phyloP scores from a whole-genome alignment of 805 yeast species.

The Zygoascus flipseniorum region DNA sequence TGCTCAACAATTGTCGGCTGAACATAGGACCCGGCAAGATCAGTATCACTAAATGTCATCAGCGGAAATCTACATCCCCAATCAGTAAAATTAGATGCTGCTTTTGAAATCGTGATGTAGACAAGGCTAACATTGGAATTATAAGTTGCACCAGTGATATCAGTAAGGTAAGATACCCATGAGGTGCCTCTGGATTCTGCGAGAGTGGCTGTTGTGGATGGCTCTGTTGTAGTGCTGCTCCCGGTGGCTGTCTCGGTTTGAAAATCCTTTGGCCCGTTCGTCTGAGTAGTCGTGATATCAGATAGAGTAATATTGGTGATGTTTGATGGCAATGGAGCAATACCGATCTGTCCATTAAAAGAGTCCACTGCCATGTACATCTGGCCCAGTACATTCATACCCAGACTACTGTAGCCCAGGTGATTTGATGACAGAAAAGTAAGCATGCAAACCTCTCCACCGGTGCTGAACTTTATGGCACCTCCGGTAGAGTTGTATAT shows the following conservation, averaged over 20 bases:
- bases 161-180: neutral
- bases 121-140: slow-evolving; percentile 5
- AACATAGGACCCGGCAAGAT: neutral
- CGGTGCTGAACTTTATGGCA: slow-evolving; percentile 11
- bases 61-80: slow-evolving; percentile 8
- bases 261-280: neutral
- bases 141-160: neutral
- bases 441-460: slow-evolving; percentile 16
- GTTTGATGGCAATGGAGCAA: slow-evolving; percentile 9
- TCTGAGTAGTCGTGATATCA: neutral
- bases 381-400: slow-evolving; percentile 12
- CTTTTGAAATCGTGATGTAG: neutral
- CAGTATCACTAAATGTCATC: slow-evolving; percentile 4
- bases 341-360: slow-evolving; percentile 13
- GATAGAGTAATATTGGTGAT: neutral
- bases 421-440: slow-evolving; percentile 12
- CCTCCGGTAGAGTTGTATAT: slow-evolving; percentile 10
- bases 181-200: neutral
- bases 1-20: neutral
- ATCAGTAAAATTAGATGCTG: slow-evolving; percentile 2
- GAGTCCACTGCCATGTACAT: slow-evolving; percentile 19
- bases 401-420: slow-evolving; percentile 16
- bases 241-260: neutral
- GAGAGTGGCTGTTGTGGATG: neutral
- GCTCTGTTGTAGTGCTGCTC: neutral